Evolutionary conservation across 805 yeast species (phyloP).

Genomic region (Lachancea nothofagi): DNA sequence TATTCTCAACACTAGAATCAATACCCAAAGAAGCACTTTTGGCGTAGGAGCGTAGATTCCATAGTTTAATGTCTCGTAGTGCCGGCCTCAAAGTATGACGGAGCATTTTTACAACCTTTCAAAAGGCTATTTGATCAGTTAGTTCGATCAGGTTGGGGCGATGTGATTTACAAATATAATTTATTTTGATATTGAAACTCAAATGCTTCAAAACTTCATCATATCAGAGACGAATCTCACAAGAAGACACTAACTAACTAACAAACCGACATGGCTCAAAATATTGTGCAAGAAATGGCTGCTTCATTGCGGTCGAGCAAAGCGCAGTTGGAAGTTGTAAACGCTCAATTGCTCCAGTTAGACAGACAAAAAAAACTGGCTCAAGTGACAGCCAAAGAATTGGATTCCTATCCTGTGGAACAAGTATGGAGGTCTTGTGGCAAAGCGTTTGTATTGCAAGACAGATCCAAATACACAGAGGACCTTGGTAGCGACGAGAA

Average conservation of each 20-base stretch:
- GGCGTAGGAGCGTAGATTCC: slow-evolving; percentile 8
- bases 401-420: slow-evolving; percentile 44
- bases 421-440: slow-evolving; percentile 84
- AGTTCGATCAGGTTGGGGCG: neutral
- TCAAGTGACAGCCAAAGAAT: slow-evolving; percentile 51
- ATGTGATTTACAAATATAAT: too few species aligned
- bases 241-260: neutral
- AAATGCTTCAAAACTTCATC: neutral
- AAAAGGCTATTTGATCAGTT: neutral
- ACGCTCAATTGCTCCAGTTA: slow-evolving; percentile 26
- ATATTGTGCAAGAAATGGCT: slow-evolving; percentile 22
- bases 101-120: neutral
- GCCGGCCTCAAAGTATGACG: neutral
- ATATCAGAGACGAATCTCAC: neutral
- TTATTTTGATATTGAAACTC: too few species aligned
- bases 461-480: slow-evolving; percentile 40
- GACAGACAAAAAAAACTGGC: slow-evolving; percentile 41
- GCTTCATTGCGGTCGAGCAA: slow-evolving; percentile 24
- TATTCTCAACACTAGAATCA: slow-evolving; percentile 44
- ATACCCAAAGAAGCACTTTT: slow-evolving; percentile 24
- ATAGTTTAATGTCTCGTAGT: neutral
- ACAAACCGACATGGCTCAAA: slow-evolving; percentile 3
- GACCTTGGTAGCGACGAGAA: slow-evolving; percentile 48
- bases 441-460: slow-evolving; percentile 52
- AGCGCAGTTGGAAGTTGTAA: slow-evolving; percentile 28